Evolutionary conservation across 139 green algal species (phyloP).

Genomic region (Volvox reticuliferus): DNA sequence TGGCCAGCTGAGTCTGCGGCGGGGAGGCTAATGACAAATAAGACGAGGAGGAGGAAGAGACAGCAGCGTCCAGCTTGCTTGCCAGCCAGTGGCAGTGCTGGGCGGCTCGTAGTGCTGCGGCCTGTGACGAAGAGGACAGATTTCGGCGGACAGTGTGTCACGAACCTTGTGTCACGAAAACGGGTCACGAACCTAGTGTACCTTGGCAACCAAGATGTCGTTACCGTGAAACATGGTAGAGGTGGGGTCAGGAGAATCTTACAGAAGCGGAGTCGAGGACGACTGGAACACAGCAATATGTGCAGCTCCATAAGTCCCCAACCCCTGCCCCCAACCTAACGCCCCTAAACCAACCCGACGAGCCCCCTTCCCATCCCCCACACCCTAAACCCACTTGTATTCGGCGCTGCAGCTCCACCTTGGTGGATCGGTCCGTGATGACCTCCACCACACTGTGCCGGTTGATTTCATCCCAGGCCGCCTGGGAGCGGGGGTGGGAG

Average conservation of each 20-base stretch:
- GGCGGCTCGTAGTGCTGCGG: slow-evolving; percentile 13
- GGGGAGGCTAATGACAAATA: too few relatives aligned
- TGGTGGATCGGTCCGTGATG: slow-evolving; percentile 72
- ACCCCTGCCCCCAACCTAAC: too few relatives aligned
- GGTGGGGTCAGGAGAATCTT: too few relatives aligned
- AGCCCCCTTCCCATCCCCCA: not conserved
- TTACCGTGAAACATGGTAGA: too few relatives aligned
- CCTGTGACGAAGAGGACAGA: not conserved
- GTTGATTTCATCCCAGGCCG: slow-evolving; percentile 85
- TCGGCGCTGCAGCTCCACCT: slow-evolving; percentile 80
- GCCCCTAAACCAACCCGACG: not conserved
- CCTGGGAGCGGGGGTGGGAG: not conserved
- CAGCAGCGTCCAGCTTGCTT: not conserved
- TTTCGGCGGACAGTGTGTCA: too few relatives aligned
- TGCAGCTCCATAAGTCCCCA: too few relatives aligned
- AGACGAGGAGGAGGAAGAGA: not conserved
- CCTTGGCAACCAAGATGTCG: too few relatives aligned
- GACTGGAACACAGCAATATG: too few relatives aligned
- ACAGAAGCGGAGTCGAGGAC: too few relatives aligned
- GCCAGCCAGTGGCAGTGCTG: slow-evolving; percentile 7
- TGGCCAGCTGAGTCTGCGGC: not conserved
- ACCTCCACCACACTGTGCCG: slow-evolving; percentile 91
- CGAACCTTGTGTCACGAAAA: too few relatives aligned
- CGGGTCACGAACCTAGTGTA: too few relatives aligned
- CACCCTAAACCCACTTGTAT: slow-evolving; percentile 64